phyloP scores from a whole-genome alignment of 2,329 filamentous ascomycete genomes.

The Penicillium sp. region DNA sequence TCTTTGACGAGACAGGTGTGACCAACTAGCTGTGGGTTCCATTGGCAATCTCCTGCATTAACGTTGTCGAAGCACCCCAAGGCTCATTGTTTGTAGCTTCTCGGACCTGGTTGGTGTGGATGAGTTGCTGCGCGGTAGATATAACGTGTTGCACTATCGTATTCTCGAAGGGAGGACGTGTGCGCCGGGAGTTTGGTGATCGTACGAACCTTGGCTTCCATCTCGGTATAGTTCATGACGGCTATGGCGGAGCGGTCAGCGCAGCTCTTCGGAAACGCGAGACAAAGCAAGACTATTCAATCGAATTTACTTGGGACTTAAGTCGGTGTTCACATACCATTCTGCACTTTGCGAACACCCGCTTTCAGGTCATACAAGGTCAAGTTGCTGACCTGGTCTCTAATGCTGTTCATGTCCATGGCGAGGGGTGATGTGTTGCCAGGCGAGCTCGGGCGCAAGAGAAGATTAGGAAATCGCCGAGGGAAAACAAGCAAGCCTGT shows the following conservation, averaged over 20 bases:
- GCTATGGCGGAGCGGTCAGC: slow-evolving; percentile 57
- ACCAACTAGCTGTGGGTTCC: slow-evolving; percentile 97
- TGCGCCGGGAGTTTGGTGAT: slow-evolving; percentile 18
- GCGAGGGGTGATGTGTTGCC: slow-evolving; percentile 30
- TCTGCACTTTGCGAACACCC: slow-evolving; percentile 91
- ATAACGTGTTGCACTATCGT: not conserved
- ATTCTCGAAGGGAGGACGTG: not conserved
- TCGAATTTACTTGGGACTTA: slow-evolving; percentile 1
- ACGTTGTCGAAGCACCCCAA: slow-evolving; percentile 81
- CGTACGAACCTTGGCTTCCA: slow-evolving; percentile 69
- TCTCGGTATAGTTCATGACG: slow-evolving; percentile 97
- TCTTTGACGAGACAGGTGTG: not conserved
- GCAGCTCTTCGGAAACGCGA: slow-evolving; percentile 11
- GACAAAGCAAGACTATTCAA: slow-evolving; percentile 5
- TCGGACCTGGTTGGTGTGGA: slow-evolving; percentile 67
- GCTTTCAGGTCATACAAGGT: slow-evolving; percentile 95
- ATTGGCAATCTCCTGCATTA: slow-evolving; percentile 98
- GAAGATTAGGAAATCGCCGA: slow-evolving; percentile 3
- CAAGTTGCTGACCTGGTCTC: slow-evolving; percentile 87
- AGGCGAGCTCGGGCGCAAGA: slow-evolving; percentile 12
- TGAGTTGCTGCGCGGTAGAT: not conserved
- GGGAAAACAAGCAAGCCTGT: not conserved
- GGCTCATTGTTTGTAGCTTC: slow-evolving; percentile 99
- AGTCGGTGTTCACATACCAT: slow-evolving; percentile 68
- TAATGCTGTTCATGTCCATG: slow-evolving; percentile 87